These are phyloP conservation scores for Trifolium fragiferum DNA, from an alignment of 306 rosid species.

Conservation along the genomic window DNA sequence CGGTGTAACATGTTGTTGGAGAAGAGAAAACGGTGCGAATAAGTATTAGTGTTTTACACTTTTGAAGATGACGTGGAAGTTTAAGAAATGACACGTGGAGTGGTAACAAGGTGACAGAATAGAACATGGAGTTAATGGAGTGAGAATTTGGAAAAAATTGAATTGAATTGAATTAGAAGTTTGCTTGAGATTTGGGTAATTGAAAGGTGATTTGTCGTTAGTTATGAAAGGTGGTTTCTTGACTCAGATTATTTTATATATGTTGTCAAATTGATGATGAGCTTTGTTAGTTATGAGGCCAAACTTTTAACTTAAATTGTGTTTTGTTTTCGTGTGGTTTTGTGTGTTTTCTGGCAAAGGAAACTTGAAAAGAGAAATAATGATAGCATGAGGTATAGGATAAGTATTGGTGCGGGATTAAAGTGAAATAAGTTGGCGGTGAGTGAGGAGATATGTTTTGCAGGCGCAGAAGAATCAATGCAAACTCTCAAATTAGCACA, in stretches of 20 bases:
- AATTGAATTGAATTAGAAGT: background rate
- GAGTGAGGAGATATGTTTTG: background rate
- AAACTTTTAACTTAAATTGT: background rate
- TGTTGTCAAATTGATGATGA: background rate
- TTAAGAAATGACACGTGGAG: constrained; percentile 51
- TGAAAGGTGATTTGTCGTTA: background rate
- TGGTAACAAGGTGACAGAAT: background rate
- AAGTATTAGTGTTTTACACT: constrained; percentile 32
- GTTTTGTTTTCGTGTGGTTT: constrained; percentile 5
- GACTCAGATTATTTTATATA: background rate
- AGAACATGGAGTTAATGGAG: background rate
- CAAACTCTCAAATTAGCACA: background rate
- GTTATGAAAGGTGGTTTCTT: constrained; percentile 37
- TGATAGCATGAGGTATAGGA: background rate
- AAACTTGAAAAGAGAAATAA: background rate
- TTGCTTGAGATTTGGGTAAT: constrained; percentile 8
- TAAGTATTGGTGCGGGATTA: background rate
- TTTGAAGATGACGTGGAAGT: constrained; percentile 54
- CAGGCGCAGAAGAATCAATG: background rate
- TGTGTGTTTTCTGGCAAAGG: background rate
- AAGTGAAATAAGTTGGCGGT: constrained; percentile 5
- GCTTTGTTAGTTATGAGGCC: constrained; percentile 1
- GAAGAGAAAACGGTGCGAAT: constrained; percentile 26
- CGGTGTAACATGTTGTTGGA: background rate
- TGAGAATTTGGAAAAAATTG: background rate